Evolutionary conservation across 1,284 basidiomycete genomes (phyloP), one percentile per base, ranked within the genome.

Genomic region (Cystobasidium slooffiae): DNA sequence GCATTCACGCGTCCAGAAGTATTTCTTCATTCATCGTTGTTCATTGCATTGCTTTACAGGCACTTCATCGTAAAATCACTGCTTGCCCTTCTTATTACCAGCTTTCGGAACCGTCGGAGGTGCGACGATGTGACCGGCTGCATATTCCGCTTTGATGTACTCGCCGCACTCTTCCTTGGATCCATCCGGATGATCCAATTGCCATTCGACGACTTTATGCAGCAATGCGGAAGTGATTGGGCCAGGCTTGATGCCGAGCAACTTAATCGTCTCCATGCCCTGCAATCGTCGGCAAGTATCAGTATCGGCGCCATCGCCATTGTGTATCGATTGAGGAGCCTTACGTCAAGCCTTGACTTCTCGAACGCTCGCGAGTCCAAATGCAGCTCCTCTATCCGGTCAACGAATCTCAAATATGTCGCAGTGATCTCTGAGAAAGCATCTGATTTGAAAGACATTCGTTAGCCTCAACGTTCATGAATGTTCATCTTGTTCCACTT

Each of bases 121-220:
- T 49, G 56, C 64, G 16, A 7, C 46, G 20, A 75, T 46, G 1
- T 41, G 37, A 8, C 75, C 75, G 20, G 14, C 31, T 56, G 63
- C 63, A 62, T 55, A 72, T 20, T 89, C 87, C 24, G 83, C 82
- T 74, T 83, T 83, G 59, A 97, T 82, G 92, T 91, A 96, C 24
- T 80, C 80, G 41, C 85, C 81, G 80, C 91, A 93, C 8, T 89
- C 87, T 5, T 88, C 89, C 78, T 87, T 87, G 0, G 87, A 87
- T 0, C 85, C 86, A 1, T 84, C 79, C 0, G 93, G 91, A 80
- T 93, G 84, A 47, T 88, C 88, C 12, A 97, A 85, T 80, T 94
- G 93, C 92, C 92, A 96, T 75, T 88, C 87, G 24, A 92, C 81
- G 52, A 96, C 85, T 49, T 85, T 86, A 20, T 85, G 83, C n/a